Conservation (phyloP, 2,329 filamentous ascomycete species). For the Trichophaea hybrida region DNA sequence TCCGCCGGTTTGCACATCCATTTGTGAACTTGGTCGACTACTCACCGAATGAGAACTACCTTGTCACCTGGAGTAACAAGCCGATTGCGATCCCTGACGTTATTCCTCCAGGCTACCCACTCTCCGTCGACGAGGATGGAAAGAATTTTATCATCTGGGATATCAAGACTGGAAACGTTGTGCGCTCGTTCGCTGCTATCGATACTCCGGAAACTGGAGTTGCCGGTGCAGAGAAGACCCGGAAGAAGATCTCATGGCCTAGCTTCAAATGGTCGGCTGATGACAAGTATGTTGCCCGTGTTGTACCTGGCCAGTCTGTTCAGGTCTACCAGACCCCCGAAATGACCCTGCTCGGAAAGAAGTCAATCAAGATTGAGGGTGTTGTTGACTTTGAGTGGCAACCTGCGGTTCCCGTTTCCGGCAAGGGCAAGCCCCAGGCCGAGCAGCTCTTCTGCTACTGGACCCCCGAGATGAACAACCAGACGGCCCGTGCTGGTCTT, state of each 20-base stretch:
- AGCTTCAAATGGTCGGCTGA: constrained; percentile 99
- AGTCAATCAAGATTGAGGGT: constrained; percentile 87
- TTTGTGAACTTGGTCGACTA: constrained; percentile 94
- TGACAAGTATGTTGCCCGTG: constrained; percentile 88
- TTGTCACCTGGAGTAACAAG: constrained; percentile 92
- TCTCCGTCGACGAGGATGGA: constrained; percentile 84
- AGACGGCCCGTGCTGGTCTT: constrained; percentile 88
- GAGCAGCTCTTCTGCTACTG: constrained; percentile 97
- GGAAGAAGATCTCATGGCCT: constrained; percentile 88
- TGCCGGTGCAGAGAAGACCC: constrained; percentile 48
- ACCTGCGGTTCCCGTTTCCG: constrained; percentile 64
- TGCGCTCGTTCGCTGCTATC: constrained; percentile 85
- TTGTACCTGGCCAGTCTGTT: constrained; percentile 77
- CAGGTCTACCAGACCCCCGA: constrained; percentile 78
- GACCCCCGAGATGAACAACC: constrained; percentile 96
- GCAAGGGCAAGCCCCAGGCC: constrained; percentile 54
- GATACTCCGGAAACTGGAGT: constrained; percentile 53
- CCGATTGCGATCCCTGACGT: constrained; percentile 86
- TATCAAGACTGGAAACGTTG: constrained; percentile 70
- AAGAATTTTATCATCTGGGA: constrained; percentile 99
- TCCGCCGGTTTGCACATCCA: constrained; percentile 87
- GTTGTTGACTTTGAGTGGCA: constrained; percentile 98
- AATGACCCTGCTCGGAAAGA: constrained; percentile 84
- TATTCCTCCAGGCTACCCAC: constrained; percentile 46
- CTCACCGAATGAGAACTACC: constrained; percentile 80